Conservation (phyloP, 2,329 filamentous ascomycete genomes). For the Alternaria triticina region DNA sequence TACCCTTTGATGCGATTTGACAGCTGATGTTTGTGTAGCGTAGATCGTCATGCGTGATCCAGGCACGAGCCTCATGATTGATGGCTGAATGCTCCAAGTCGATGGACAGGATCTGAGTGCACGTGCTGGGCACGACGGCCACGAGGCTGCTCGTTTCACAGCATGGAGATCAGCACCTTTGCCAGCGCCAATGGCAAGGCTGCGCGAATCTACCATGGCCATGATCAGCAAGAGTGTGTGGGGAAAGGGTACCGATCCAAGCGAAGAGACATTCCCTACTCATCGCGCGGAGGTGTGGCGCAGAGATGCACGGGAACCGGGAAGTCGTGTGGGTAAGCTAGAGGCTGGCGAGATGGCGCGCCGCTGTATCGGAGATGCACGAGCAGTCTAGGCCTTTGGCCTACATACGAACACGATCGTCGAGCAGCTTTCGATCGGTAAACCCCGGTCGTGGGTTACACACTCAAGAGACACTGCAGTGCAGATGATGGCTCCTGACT, state of each 20-base stretch:
- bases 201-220: constrained; percentile 7
- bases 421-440: constrained; percentile 7
- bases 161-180: background rate
- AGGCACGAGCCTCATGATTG: background rate
- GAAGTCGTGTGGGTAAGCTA: constrained; percentile 4
- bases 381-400: constrained; percentile 1
- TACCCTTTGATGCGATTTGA: background rate
- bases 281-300: background rate
- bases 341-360: background rate
- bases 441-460: constrained; percentile 1
- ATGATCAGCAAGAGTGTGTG: background rate
- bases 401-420: constrained; percentile 2
- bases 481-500: constrained; percentile 5
- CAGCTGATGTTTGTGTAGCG: background rate
- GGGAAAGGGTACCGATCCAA: constrained; percentile 7
- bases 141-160: background rate
- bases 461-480: background rate
- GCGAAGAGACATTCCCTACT: background rate
- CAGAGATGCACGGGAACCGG: background rate
- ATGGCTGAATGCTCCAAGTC: background rate
- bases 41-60: background rate
- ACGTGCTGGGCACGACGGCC: background rate
- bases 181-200: background rate
- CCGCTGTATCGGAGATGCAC: constrained; percentile 1
- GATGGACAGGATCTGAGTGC: background rate